phyloP scores from a whole-genome alignment of 1,139 yeast genomes.

The Pichia sp. region DNA sequence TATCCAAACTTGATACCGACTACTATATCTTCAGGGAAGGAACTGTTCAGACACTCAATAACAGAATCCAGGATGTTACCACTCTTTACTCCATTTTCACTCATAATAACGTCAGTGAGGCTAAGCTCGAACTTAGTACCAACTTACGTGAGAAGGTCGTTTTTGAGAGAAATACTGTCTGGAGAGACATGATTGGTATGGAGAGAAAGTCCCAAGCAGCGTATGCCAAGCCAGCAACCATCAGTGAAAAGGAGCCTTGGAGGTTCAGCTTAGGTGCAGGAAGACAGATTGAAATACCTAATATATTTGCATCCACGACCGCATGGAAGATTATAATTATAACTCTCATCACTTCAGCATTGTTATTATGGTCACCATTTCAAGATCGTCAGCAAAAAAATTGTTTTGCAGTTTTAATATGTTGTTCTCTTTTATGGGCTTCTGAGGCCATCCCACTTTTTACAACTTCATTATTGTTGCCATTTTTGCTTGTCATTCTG shows the following conservation, averaged over 20 bases:
- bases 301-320: constrained; percentile 14
- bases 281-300: constrained; percentile 18
- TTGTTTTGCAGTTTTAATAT: constrained; percentile 75
- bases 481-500: constrained; percentile 67
- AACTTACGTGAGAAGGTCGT: constrained; percentile 88
- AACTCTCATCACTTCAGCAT: constrained; percentile 34
- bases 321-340: constrained; percentile 40
- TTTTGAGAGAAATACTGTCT: constrained; percentile 94
- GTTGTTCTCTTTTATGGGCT: constrained; percentile 86
- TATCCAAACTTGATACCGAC: constrained; percentile 28
- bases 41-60: constrained; percentile 41
- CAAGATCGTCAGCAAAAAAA: constrained; percentile 61
- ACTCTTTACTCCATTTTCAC: constrained; percentile 41
- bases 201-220: constrained; percentile 66
- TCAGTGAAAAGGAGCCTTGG: constrained; percentile 13
- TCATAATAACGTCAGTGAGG: constrained; percentile 39
- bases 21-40: constrained; percentile 40
- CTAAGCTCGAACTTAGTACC: constrained; percentile 62
- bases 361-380: constrained; percentile 52
- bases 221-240: constrained; percentile 24
- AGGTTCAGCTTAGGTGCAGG: constrained; percentile 23
- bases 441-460: constrained; percentile 87
- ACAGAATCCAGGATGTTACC: constrained; percentile 41
- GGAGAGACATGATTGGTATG: constrained; percentile 92
- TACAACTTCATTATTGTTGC: constrained; percentile 76